These are phyloP conservation scores for Salvia rosmarinus DNA, from an alignment of 257 asterid genomes.

Conservation along the genomic window DNA sequence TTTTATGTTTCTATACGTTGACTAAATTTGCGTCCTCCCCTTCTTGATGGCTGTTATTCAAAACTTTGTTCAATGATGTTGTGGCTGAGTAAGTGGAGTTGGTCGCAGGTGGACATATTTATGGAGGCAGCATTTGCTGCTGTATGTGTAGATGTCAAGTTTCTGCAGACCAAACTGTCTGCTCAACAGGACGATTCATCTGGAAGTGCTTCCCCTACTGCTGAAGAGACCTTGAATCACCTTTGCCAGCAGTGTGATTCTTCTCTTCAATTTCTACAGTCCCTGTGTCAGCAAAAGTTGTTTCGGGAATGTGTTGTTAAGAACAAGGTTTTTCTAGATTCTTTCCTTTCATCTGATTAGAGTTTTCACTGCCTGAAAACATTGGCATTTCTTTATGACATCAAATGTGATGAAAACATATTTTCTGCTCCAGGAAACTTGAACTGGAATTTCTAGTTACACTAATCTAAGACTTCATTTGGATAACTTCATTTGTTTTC, in stretches of 20 bases:
- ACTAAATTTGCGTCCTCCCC: slow-evolving; percentile 4
- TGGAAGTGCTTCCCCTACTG: slow-evolving; percentile 50
- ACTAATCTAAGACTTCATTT: slow-evolving; percentile 21
- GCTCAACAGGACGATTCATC: slow-evolving; percentile 55
- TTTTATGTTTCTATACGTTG: slow-evolving; percentile 20
- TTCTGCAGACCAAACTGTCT: slow-evolving; percentile 73
- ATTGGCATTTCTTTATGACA: slow-evolving; percentile 27
- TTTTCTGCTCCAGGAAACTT: slow-evolving; percentile 13
- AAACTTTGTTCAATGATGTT: slow-evolving; percentile 12
- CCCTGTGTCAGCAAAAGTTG: slow-evolving; percentile 82
- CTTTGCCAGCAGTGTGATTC: slow-evolving; percentile 97
- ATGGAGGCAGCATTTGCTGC: slow-evolving; percentile 87
- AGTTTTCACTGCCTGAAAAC: slow-evolving; percentile 27
- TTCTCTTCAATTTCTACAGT: slow-evolving; percentile 86
- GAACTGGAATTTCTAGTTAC: slow-evolving; percentile 17
- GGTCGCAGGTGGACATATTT: slow-evolving; percentile 88
- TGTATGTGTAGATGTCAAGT: slow-evolving; percentile 66
- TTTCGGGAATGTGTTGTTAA: slow-evolving; percentile 83
- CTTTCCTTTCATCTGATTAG: slow-evolving; percentile 2
- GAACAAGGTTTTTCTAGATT: slow-evolving; percentile 69
- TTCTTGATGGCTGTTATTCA: slow-evolving; percentile 17
- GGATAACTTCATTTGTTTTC: not conserved
- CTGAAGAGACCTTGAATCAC: slow-evolving; percentile 70
- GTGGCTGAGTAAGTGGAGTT: slow-evolving; percentile 35
- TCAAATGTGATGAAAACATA: slow-evolving; percentile 15